Evolutionary conservation across 306 rosid genomes (phyloP).

Genomic region (Begonia masoniana): DNA sequence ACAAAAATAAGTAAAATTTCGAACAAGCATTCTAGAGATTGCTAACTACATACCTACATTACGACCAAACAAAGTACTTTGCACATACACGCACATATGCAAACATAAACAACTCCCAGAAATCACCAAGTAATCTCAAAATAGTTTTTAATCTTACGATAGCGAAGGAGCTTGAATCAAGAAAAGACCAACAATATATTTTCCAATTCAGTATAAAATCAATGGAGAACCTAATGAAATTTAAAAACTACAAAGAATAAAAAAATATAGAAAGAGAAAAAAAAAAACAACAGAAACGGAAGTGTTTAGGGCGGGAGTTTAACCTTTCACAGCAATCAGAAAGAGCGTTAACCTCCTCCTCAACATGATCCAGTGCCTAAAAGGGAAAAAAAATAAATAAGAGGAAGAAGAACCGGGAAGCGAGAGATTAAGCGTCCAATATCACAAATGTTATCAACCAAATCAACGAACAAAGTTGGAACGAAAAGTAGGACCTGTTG

Average conservation of each 20-base stretch:
- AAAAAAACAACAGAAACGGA: not conserved
- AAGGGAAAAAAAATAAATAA: not conserved
- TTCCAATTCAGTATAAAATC: too few species aligned
- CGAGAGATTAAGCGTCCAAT: not conserved
- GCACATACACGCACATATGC: too few species aligned
- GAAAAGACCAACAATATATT: too few species aligned
- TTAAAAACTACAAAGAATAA: not conserved
- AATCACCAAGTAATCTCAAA: too few species aligned
- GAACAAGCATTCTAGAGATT: too few species aligned
- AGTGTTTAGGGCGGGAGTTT: not conserved
- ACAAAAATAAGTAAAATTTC: too few species aligned
- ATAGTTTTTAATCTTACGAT: too few species aligned
- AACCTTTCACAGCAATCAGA: slow-evolving; percentile 80
- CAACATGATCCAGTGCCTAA: slow-evolving; percentile 70
- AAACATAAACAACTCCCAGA: too few species aligned
- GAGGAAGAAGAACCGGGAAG: not conserved
- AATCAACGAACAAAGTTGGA: not conserved
- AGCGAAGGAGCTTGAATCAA: too few species aligned
- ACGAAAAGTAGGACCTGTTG: slow-evolving; percentile 24
- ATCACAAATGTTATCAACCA: not conserved
- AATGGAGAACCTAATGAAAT: too few species aligned
- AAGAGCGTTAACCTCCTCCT: slow-evolving; percentile 55
- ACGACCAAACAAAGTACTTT: too few species aligned
- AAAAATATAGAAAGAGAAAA: not conserved
- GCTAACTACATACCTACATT: too few species aligned